Evolutionary conservation across 257 asterid species (phyloP).

Genomic region (Verbascum thapsus): DNA sequence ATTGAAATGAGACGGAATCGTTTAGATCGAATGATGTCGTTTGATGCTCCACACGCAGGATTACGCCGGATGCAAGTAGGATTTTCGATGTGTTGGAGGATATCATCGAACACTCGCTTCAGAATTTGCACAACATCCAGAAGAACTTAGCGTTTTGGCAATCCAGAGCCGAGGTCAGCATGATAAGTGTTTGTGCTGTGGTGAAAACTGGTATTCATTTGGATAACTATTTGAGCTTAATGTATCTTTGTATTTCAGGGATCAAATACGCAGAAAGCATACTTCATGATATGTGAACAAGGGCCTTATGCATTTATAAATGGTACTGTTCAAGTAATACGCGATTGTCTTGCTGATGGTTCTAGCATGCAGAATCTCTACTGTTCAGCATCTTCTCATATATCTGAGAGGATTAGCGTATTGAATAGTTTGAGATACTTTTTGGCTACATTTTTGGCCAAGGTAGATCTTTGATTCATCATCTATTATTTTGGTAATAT

Average conservation of each 20-base stretch:
- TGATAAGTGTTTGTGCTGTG: conserved; percentile 20
- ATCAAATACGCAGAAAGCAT: conserved; percentile 72
- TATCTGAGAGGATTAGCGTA: conserved; percentile 82
- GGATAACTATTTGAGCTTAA: conserved; percentile 6
- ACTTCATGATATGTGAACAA: conserved; percentile 89
- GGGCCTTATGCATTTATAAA: conserved; percentile 85
- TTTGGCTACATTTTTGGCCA: conserved; percentile 84
- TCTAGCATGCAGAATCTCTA: conserved; percentile 62
- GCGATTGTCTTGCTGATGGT: conserved; percentile 62
- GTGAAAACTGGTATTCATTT: conserved; percentile 25
- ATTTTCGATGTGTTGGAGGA: conserved; percentile 73
- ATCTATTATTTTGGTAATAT: conserved; percentile 6
- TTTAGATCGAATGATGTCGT: conserved; percentile 17
- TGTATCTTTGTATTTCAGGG: conserved; percentile 51
- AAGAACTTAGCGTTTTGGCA: conserved; percentile 85
- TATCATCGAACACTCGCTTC: conserved; percentile 62
- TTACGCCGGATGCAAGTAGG: conserved; percentile 47
- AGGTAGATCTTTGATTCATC: conserved; percentile 51
- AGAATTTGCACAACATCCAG: conserved; percentile 76
- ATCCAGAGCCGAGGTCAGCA: conserved; percentile 81
- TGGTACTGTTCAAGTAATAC: conserved; percentile 70
- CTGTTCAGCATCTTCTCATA: conserved; percentile 71
- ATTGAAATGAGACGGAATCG: conserved; percentile 1
- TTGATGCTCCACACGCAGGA: conserved; percentile 51
- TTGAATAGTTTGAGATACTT: conserved; percentile 71